Evolutionary conservation across 257 asterid species (phyloP).

Genomic region (Craterostigma plantagineum): DNA sequence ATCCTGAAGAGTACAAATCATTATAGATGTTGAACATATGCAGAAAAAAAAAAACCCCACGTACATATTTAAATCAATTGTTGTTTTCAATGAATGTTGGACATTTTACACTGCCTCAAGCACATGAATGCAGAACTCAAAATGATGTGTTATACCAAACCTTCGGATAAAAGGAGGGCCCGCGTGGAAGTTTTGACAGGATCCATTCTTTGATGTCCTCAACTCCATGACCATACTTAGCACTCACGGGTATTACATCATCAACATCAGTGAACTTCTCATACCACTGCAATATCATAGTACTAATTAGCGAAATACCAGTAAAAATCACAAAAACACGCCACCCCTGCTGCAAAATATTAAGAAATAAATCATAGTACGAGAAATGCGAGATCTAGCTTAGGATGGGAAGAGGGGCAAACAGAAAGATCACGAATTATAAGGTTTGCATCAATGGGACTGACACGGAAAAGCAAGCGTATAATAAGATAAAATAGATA

Average conservation of each 20-base stretch:
- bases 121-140: no score
- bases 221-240: slow-evolving; percentile 89
- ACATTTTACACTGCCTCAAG: no score
- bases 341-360: no score
- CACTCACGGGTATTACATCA: slow-evolving; percentile 98
- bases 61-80: no score
- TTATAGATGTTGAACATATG: neutral
- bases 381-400: neutral
- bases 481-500: neutral
- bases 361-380: no score
- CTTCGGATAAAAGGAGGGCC: slow-evolving; percentile 91
- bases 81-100: no score
- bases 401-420: neutral
- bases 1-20: slow-evolving; percentile 32
- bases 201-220: slow-evolving; percentile 96
- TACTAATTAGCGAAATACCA: neutral
- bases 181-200: slow-evolving; percentile 72
- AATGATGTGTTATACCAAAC: slow-evolving; percentile 13
- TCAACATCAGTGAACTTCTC: slow-evolving; percentile 80
- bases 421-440: neutral
- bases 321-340: neutral
- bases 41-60: neutral
- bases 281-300: slow-evolving; percentile 59
- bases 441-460: neutral
- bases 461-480: neutral